These are phyloP conservation scores for Candida oleophila DNA, from an alignment of 805 yeast species.

Conservation along the genomic window DNA sequence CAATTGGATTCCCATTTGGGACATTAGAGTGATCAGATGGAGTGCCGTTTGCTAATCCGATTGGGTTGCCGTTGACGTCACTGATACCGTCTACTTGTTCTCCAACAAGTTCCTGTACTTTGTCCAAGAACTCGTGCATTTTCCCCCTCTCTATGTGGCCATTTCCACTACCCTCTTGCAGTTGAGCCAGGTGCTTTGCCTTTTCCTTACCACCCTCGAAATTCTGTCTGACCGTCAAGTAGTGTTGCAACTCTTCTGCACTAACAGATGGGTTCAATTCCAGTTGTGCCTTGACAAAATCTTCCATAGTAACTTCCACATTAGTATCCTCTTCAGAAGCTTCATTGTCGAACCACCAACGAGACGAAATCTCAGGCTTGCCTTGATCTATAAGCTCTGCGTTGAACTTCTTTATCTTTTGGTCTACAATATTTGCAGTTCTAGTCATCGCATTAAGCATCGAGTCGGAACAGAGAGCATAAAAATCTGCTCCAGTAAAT, in stretches of 20 bases:
- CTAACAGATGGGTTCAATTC: conserved; percentile 85
- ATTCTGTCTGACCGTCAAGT: conserved; percentile 70
- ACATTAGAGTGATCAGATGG: neutral
- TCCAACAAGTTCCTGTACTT: conserved; percentile 8
- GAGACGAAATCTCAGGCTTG: conserved; percentile 51
- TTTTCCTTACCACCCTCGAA: conserved; percentile 69
- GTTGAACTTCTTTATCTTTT: conserved; percentile 56
- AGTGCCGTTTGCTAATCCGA: neutral
- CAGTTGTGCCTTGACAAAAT: conserved; percentile 72
- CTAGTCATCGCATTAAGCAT: conserved; percentile 96
- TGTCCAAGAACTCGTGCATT: conserved; percentile 5
- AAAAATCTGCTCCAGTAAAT: conserved; percentile 98
- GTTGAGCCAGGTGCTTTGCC: conserved; percentile 13
- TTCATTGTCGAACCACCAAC: conserved; percentile 89
- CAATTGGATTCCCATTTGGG: neutral
- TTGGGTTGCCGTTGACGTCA: conserved; percentile 5
- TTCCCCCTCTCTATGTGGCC: neutral
- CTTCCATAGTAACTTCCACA: conserved; percentile 68
- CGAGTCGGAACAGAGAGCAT: conserved; percentile 93
- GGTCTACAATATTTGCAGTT: conserved; percentile 74
- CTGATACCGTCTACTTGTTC: conserved; percentile 1
- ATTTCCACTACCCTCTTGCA: neutral
- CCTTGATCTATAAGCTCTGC: conserved; percentile 23
- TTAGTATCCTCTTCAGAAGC: conserved; percentile 66
- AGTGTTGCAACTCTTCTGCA: conserved; percentile 81